These are phyloP conservation scores for Beauveria medogensis DNA, from an alignment of 2,329 filamentous ascomycete species.

Conservation along the genomic window DNA sequence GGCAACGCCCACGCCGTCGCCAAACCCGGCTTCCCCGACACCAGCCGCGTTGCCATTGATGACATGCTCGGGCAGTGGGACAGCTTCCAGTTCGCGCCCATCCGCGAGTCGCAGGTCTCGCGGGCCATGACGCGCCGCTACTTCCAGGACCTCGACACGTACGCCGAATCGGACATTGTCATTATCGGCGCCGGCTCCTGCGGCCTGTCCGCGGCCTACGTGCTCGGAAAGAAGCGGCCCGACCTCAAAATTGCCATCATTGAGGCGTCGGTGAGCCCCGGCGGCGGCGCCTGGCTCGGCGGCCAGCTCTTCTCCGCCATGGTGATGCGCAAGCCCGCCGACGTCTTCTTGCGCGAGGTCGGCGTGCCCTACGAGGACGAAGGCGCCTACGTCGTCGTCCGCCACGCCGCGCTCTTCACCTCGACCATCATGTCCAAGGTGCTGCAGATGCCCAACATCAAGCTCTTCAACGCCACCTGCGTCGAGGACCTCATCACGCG, in stretches of 20 bases:
- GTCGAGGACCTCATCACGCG: constrained; percentile 92
- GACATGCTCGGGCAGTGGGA: constrained; percentile 73
- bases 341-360: constrained; percentile 72
- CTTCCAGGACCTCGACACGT: constrained; percentile 80
- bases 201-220: constrained; percentile 77
- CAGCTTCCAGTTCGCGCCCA: constrained; percentile 71
- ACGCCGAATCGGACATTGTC: constrained; percentile 89
- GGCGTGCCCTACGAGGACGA: constrained; percentile 85
- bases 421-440: constrained; percentile 80
- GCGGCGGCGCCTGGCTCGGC: constrained; percentile 85
- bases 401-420: constrained; percentile 89
- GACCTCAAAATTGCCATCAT: constrained; percentile 89
- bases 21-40: constrained; percentile 20
- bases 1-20: constrained; percentile 15
- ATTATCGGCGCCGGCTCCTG: constrained; percentile 88
- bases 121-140: constrained; percentile 91
- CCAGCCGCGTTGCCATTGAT: constrained; percentile 41
- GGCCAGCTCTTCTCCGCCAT: constrained; percentile 93
- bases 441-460: constrained; percentile 78
- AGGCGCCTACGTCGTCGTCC: constrained; percentile 81
- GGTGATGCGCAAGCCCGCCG: constrained; percentile 89
- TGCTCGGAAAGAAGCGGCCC: constrained; percentile 72
- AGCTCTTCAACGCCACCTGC: constrained; percentile 90
- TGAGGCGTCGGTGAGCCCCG: constrained; percentile 79
- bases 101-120: constrained; percentile 86